These are phyloP conservation scores for Mycena crocata DNA, from an alignment of 768 basidiomycete genomes.

Conservation along the genomic window DNA sequence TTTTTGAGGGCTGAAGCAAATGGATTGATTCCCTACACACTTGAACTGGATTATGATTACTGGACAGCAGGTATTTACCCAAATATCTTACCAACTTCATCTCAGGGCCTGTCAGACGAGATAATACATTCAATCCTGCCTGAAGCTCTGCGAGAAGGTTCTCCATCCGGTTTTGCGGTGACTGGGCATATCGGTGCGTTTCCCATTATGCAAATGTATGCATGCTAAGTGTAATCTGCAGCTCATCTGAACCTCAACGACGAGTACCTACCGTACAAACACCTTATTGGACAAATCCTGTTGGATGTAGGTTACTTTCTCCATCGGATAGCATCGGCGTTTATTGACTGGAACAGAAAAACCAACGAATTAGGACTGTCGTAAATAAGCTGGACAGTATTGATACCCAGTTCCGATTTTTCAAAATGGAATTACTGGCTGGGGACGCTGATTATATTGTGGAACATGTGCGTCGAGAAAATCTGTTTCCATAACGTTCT, in stretches of 20 bases:
- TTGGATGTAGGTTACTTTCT: constrained; percentile 77
- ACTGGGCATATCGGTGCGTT: constrained; percentile 88
- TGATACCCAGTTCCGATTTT: constrained; percentile 88
- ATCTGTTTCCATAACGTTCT: not conserved
- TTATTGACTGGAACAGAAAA: constrained; percentile 72
- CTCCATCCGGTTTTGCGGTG: constrained; percentile 88
- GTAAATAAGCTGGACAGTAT: constrained; percentile 95
- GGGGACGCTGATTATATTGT: constrained; percentile 91
- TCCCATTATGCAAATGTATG: not conserved
- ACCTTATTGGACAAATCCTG: constrained; percentile 91
- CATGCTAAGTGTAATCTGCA: constrained; percentile 42
- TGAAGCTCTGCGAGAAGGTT: constrained; percentile 77
- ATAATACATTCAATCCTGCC: constrained; percentile 88
- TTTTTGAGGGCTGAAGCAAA: constrained; percentile 68
- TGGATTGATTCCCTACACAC: constrained; percentile 65
- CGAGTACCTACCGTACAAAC: constrained; percentile 92
- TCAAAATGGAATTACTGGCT: constrained; percentile 96
- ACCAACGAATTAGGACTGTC: constrained; percentile 82
- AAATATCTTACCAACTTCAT: not conserved
- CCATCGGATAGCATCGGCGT: not conserved
- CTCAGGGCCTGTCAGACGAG: constrained; percentile 67
- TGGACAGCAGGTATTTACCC: constrained; percentile 81
- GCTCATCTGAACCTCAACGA: constrained; percentile 93
- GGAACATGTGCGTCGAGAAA: constrained; percentile 75
- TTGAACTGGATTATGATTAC: constrained; percentile 85